Evolutionary conservation across 805 yeast species (phyloP).

Genomic region (Ogataea ganodermae): DNA sequence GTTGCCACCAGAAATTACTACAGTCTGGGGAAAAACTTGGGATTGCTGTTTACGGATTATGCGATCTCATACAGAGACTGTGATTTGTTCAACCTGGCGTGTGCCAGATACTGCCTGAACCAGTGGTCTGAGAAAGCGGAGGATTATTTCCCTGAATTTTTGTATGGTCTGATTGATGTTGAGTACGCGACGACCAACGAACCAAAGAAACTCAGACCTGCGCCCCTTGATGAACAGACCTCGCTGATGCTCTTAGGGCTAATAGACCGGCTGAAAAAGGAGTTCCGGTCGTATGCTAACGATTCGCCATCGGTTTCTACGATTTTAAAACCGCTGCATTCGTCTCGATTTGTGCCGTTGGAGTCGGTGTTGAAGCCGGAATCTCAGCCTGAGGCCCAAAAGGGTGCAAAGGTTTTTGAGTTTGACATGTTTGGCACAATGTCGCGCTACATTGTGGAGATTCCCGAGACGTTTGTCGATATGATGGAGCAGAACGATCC

Average conservation of each 20-base stretch:
- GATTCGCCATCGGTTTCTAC: constrained; percentile 3
- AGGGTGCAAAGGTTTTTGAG: constrained; percentile 13
- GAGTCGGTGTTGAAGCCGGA: constrained; percentile 17
- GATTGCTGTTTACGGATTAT: constrained; percentile 22
- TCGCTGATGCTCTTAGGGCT: constrained; percentile 10
- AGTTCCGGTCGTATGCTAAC: constrained; percentile 25
- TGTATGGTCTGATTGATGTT: constrained; percentile 24
- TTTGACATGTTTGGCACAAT: constrained; percentile 28
- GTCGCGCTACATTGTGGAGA: constrained; percentile 23
- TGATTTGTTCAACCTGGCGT: constrained; percentile 20
- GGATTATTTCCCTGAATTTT: constrained; percentile 27
- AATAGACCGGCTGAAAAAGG: constrained; percentile 25
- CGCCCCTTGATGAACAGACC: constrained; percentile 11
- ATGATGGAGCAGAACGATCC: constrained; percentile 24
- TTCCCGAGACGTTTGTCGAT: constrained; percentile 23
- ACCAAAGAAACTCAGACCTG: constrained; percentile 8
- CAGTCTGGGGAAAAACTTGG: constrained; percentile 23
- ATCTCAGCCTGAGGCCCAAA: neutral
- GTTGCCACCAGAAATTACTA: constrained; percentile 22
- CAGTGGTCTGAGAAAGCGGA: constrained; percentile 20
- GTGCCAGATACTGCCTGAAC: constrained; percentile 26
- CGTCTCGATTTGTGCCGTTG: constrained; percentile 20
- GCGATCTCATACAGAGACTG: constrained; percentile 13
- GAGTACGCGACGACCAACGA: constrained; percentile 13
- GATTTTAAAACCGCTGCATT: neutral